Conservation (phyloP, 352 stramenopile species). For the Phytophthora agathidicida region DNA sequence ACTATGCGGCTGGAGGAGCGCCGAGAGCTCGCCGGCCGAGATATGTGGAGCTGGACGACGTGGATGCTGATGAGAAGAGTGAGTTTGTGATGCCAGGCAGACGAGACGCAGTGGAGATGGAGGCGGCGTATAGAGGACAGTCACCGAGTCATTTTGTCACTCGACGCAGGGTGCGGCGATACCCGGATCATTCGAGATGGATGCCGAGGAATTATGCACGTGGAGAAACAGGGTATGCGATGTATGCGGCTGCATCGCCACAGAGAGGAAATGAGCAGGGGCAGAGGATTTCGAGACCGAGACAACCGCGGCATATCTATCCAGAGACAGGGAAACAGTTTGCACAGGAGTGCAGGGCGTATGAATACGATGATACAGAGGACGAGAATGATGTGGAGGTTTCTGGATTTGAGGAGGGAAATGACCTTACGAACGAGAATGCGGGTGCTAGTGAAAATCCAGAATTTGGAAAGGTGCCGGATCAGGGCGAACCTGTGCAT, state of each 20-base stretch:
- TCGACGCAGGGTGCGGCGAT: constrained; percentile 19
- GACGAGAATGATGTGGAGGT: constrained; percentile 9
- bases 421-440: constrained; percentile 28
- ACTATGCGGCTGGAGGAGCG: constrained; percentile 12
- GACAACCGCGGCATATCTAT: constrained; percentile 21
- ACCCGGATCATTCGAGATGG: constrained; percentile 27
- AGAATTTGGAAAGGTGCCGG: constrained; percentile 13
- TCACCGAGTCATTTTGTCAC: constrained; percentile 15
- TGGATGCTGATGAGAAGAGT: constrained; percentile 36
- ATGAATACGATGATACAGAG: constrained; percentile 13
- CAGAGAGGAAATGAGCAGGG: constrained; percentile 11
- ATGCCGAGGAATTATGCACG: constrained; percentile 17
- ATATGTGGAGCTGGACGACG: constrained; percentile 21
- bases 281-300: neutral
- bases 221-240: constrained; percentile 16
- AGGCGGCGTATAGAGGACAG: constrained; percentile 15
- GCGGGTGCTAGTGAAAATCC: neutral
- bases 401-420: constrained; percentile 12
- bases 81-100: constrained; percentile 15
- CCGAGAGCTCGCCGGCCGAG: constrained; percentile 6
- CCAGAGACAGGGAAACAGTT: constrained; percentile 17
- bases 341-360: constrained; percentile 20
- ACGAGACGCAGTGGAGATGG: neutral
- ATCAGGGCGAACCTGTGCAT: constrained; percentile 19
- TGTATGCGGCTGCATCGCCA: constrained; percentile 14